phyloP scores from a whole-genome alignment of 805 yeast genomes.

The Tetrapisispora arboricola region DNA sequence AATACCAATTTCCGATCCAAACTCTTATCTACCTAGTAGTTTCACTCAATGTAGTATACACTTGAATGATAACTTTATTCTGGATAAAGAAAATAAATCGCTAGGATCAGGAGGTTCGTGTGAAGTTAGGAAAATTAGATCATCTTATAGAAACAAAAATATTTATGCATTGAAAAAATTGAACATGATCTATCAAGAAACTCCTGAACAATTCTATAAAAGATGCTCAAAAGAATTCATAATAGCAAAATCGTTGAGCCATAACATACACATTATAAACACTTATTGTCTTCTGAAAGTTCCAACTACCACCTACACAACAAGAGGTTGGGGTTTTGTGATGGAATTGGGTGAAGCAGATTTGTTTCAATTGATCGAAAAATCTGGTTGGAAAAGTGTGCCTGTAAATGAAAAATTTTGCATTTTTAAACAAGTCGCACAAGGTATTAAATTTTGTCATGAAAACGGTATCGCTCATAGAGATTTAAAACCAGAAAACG shows the following conservation, averaged over 20 bases:
- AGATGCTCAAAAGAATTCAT: conserved; percentile 57
- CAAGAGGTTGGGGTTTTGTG: conserved; percentile 70
- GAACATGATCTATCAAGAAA: conserved; percentile 48
- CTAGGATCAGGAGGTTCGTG: conserved; percentile 72
- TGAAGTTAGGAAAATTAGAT: conserved; percentile 44
- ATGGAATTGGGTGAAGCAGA: conserved; percentile 62
- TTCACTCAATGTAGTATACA: conserved; percentile 40
- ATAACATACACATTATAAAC: conserved; percentile 51
- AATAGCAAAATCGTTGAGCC: conserved; percentile 43
- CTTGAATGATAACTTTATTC: conserved; percentile 46
- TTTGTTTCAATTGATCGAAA: conserved; percentile 43
- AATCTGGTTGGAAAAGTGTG: conserved; percentile 50
- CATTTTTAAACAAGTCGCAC: conserved; percentile 55
- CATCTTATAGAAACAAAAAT: conserved; percentile 30
- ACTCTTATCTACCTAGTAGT: conserved; percentile 45
- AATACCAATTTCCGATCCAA: conserved; percentile 57
- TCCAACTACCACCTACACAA: conserved; percentile 43
- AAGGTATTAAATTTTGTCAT: conserved; percentile 55
- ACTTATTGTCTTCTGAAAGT: conserved; percentile 47
- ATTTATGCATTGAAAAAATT: conserved; percentile 62
- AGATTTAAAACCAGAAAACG: conserved; percentile 69
- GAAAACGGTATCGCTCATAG: conserved; percentile 60
- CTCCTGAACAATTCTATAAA: conserved; percentile 53
- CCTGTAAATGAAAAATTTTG: conserved; percentile 48
- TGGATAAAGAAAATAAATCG: conserved; percentile 36